phyloP scores from a whole-genome alignment of 371 early-diverging fungal genomes.

The Blakeslea trispora region DNA sequence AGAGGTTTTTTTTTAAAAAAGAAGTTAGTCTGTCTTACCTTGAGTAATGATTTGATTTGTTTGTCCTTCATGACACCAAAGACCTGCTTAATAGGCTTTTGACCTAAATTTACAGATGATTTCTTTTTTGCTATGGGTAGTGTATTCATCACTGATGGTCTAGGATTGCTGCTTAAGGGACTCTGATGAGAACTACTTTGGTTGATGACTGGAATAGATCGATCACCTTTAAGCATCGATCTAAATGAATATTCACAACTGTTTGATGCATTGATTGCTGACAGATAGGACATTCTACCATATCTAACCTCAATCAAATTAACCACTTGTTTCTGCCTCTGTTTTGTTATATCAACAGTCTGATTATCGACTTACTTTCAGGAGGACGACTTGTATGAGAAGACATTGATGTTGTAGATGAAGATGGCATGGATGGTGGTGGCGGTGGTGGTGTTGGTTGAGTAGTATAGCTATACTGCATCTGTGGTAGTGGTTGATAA shows the following conservation, averaged over 20 bases:
- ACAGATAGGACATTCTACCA: slow-evolving; percentile 28
- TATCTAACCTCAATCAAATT: too few relatives aligned
- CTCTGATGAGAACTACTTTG: slow-evolving; percentile 1
- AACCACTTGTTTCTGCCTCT: too few relatives aligned
- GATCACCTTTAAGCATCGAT: slow-evolving; percentile 22
- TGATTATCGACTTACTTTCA: too few relatives aligned
- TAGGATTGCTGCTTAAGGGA: too few relatives aligned
- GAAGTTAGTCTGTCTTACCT: too few relatives aligned
- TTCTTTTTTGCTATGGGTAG: not conserved
- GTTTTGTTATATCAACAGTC: too few relatives aligned
- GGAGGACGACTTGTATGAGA: too few relatives aligned
- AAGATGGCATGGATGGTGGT: too few relatives aligned
- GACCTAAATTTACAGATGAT: slow-evolving; percentile 11
- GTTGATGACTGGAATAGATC: not conserved
- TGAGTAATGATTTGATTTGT: slow-evolving; percentile 9
- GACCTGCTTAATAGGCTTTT: slow-evolving; percentile 11
- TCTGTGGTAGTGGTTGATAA: too few relatives aligned
- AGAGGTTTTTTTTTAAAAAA: not conserved
- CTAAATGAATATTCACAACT: slow-evolving; percentile 24
- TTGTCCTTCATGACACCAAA: slow-evolving; percentile 20
- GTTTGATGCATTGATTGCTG: slow-evolving; percentile 10
- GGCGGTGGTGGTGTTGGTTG: too few relatives aligned
- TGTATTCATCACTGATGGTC: slow-evolving; percentile 1
- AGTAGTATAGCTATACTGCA: too few relatives aligned
- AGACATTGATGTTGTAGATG: too few relatives aligned